Evolutionary conservation across 257 asterid species (phyloP).

Genomic region (Nicotiana benthamiana): DNA sequence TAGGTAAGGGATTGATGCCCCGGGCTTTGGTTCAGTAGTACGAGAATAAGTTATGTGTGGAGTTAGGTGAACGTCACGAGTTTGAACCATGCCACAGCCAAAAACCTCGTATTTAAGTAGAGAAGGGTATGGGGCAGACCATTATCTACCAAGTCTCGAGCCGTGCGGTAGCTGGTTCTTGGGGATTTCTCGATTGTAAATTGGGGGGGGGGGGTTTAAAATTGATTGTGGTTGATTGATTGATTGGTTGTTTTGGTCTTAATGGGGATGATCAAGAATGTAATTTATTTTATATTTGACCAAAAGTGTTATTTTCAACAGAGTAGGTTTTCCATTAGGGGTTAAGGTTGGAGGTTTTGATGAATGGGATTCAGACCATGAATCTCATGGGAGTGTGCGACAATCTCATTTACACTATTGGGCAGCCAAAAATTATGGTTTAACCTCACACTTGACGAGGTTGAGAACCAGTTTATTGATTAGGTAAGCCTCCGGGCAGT

Average conservation of each 20-base stretch:
- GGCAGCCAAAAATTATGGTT: slow-evolving; percentile 55
- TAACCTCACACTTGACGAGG: slow-evolving; percentile 53
- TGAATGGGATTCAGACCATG: slow-evolving; percentile 75
- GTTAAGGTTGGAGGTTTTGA: slow-evolving; percentile 19
- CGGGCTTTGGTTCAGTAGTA: not conserved
- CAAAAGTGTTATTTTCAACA: not conserved
- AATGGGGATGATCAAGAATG: not conserved
- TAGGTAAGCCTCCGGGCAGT: slow-evolving; percentile 57
- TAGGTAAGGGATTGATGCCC: no score
- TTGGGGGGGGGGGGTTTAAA: not conserved
- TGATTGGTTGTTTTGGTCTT: not conserved
- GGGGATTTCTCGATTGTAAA: not conserved
- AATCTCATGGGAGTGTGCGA: slow-evolving; percentile 48
- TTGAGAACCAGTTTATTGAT: slow-evolving; percentile 44
- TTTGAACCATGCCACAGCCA: not conserved
- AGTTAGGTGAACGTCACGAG: not conserved
- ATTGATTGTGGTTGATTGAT: not conserved
- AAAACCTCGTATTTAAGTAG: not conserved
- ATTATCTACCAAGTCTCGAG: not conserved
- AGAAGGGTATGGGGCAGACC: not conserved
- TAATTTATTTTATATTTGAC: slow-evolving; percentile 1
- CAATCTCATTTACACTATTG: slow-evolving; percentile 35
- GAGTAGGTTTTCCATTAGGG: slow-evolving; percentile 12
- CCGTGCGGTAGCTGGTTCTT: not conserved
- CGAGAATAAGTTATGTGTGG: not conserved